Base-by-base conservation (phyloP, 202 grass and related monocot species). In the Brachypodium distachyon region DNA sequence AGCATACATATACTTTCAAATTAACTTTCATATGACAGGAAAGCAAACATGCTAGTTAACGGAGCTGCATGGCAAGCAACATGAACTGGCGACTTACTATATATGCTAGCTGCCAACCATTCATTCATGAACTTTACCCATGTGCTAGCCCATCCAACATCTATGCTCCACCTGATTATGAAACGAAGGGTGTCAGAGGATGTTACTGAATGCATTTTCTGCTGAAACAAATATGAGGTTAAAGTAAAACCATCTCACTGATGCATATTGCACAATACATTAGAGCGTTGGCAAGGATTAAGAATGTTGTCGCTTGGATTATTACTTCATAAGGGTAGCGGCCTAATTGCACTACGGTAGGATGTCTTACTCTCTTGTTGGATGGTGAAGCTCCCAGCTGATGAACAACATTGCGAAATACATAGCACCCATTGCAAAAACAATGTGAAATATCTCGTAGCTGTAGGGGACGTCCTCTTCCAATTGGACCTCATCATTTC, bases 321-420 rank as follows among this genome's bases (percentile, higher is more conserved):
- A 57, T n/a, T n/a, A n/a, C n/a, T n/a, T n/a, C n/a, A n/a, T 31
- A 65, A 12, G 25, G 3, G 58, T 14, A 6, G 0, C 18, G 14
- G 16, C 21, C 54, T 70, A 73, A 59, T 31, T 34, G 3, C 7
- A 17, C 13, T 29, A 53, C 6, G 33, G 18, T 48, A 32, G 8
- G 38, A 81, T 50, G 16, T 6, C 85, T 82, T 92, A 98, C 95
- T 92, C 89, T 81, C 18, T 84, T 51, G 95, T 88, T 66, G 89
- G 84, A 77, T 92, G 87, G 77, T 90, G 84, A 43, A 92, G 79
- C 53, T 94, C 87, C 95, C 95, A 97, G 84, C 74, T 97, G 64
- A 97, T 90, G 89, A 97, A 94, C 37, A 97, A 25, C 95, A 97
- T 94, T 23, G 91, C 91, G 18, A 94, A 97, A 68, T 94, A 94